Evolutionary conservation across 495 filamentous ascomycete genomes (phyloP).

Genomic region (Lasiosphaeria hispida): DNA sequence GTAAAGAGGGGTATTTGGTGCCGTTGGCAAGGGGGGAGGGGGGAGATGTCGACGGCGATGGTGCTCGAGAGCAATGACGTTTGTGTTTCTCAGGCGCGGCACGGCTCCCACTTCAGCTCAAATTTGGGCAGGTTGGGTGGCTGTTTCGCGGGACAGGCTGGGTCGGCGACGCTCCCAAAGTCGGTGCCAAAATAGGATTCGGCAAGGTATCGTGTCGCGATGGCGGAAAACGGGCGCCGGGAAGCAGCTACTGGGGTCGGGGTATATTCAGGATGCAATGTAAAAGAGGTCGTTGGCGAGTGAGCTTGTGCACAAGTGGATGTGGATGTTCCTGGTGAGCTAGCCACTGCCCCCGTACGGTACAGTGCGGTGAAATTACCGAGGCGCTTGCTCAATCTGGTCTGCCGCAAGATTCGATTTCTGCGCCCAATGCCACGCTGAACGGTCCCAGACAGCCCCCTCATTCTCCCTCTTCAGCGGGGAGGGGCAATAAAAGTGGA

Average conservation of each 20-base stretch:
- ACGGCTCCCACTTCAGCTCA: constrained; percentile 19
- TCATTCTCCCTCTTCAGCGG: background rate
- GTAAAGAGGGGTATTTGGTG: constrained; percentile 1
- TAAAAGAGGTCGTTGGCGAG: background rate
- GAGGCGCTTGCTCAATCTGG: constrained; percentile 14
- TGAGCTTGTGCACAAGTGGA: background rate
- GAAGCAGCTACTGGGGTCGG: background rate
- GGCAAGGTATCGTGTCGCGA: background rate
- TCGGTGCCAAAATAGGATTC: background rate
- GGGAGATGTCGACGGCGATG: constrained; percentile 14
- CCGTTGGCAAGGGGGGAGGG: constrained; percentile 3
- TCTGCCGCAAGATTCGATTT: constrained; percentile 9
- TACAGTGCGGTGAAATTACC: constrained; percentile 7
- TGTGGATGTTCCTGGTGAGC: background rate
- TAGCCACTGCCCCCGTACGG: background rate
- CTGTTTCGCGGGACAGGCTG: constrained; percentile 12
- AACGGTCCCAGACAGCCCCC: background rate
- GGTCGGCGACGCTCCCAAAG: background rate
- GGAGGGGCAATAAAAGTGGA: constrained; percentile 4
- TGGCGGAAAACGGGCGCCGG: background rate
- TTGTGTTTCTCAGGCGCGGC: constrained; percentile 19
- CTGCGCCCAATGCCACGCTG: constrained; percentile 4
- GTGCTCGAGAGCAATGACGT: constrained; percentile 21
- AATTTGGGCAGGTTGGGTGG: constrained; percentile 19
- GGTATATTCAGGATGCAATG: constrained; percentile 8